Evolutionary conservation across 305 asterid species (phyloP).

Genomic region (Plantago coronopus): DNA sequence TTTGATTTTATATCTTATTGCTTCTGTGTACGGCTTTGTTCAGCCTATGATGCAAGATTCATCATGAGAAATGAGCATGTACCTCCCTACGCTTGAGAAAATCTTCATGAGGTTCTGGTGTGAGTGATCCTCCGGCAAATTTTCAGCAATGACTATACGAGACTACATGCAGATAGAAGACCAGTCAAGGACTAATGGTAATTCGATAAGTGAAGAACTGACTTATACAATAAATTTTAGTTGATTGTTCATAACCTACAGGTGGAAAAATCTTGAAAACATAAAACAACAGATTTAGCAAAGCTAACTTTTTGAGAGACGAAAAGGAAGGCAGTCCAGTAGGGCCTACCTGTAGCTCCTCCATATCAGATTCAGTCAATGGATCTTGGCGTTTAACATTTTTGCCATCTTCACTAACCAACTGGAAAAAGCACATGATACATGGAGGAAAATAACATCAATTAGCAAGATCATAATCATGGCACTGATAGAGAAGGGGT

Average conservation of each 20-base stretch:
- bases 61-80: slow-evolving; percentile 11
- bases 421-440: slow-evolving; percentile 38
- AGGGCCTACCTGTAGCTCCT: slow-evolving; percentile 72
- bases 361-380: slow-evolving; percentile 69
- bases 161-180: slow-evolving; percentile 39
- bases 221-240: too few species aligned
- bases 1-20: too few species aligned
- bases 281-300: slow-evolving; percentile 1
- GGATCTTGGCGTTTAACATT: slow-evolving; percentile 68
- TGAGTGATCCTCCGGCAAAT: slow-evolving; percentile 87
- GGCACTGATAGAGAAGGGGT: slow-evolving; percentile 2
- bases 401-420: slow-evolving; percentile 84
- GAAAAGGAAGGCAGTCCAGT: slow-evolving; percentile 3
- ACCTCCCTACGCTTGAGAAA: slow-evolving; percentile 88
- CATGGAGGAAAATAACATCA: slow-evolving; percentile 16
- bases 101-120: slow-evolving; percentile 89
- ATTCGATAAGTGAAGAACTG: not conserved
- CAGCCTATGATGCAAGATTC: too few species aligned
- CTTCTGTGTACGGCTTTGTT: too few species aligned
- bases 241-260: slow-evolving; percentile 1
- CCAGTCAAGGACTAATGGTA: slow-evolving; percentile 13
- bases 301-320: not conserved
- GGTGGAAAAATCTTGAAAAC: not conserved
- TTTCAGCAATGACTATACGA: slow-evolving; percentile 79
- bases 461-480: slow-evolving; percentile 8